These are phyloP conservation scores for Artomyces pyxidatus DNA, from an alignment of 768 basidiomycete species.

Conservation along the genomic window DNA sequence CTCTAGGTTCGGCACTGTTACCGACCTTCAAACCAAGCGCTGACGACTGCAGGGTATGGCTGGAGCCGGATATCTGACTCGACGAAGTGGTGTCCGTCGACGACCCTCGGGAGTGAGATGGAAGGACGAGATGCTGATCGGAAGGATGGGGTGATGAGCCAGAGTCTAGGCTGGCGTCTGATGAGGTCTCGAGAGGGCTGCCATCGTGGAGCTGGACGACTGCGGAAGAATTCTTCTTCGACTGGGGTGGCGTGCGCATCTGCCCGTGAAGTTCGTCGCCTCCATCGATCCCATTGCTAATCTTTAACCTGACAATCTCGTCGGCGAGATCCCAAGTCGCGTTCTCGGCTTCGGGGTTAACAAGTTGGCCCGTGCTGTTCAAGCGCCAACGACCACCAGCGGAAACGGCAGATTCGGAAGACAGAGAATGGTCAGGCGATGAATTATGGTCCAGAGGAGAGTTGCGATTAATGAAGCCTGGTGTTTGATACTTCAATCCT, in stretches of 20 bases:
- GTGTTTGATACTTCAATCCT: constrained; percentile 13
- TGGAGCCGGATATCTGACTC: constrained; percentile 44
- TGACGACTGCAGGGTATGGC: constrained; percentile 49
- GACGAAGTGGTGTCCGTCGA: constrained; percentile 70
- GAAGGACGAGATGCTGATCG: constrained; percentile 53
- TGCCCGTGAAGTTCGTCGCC: constrained; percentile 29
- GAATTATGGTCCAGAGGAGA: constrained; percentile 14
- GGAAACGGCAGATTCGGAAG: constrained; percentile 34
- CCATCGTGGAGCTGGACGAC: constrained; percentile 53
- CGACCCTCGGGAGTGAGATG: constrained; percentile 72
- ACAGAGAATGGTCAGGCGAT: constrained; percentile 26
- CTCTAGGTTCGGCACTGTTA: constrained; percentile 51
- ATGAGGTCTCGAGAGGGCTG: constrained; percentile 68
- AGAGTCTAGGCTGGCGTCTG: constrained; percentile 63
- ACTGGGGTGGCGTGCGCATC: constrained; percentile 62
- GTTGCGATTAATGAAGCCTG: constrained; percentile 12
- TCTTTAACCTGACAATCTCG: constrained; percentile 65
- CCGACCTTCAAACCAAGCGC: constrained; percentile 45
- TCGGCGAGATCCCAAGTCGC: constrained; percentile 60
- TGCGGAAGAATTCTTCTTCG: constrained; percentile 43
- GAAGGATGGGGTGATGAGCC: constrained; percentile 50
- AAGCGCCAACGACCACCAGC: constrained; percentile 52
- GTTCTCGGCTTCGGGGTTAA: constrained; percentile 44
- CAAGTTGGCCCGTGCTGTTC: constrained; percentile 54
- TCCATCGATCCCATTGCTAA: constrained; percentile 48